Evolutionary conservation across 2,329 filamentous ascomycete species (phyloP).

Genomic region (Magnaporthiopsis incrustans): DNA sequence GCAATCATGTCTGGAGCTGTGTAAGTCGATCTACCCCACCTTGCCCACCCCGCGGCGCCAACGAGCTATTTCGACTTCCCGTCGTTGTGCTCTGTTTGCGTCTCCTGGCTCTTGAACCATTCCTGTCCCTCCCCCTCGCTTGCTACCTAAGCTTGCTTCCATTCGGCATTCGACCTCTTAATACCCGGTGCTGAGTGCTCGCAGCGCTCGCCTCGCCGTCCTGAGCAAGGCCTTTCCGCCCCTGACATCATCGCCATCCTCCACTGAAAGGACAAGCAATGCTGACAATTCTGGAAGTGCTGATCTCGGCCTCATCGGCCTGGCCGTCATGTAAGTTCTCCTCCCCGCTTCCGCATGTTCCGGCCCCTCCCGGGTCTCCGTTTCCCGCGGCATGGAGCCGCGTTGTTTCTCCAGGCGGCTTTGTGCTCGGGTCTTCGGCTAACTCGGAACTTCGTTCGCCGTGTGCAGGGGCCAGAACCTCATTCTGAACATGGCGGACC

Average conservation of each 20-base stretch:
- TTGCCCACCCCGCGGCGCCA: constrained; percentile 17
- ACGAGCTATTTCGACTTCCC: constrained; percentile 15
- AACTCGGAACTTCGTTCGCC: constrained; percentile 9
- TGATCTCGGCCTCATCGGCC: constrained; percentile 88
- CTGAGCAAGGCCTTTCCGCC: constrained; percentile 48
- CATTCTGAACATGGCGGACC: constrained; percentile 82
- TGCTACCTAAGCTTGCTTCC: constrained; percentile 10
- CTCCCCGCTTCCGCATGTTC: not conserved
- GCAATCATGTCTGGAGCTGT: constrained; percentile 53
- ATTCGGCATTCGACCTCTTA: constrained; percentile 7
- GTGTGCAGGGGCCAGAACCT: constrained; percentile 66
- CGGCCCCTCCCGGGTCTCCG: constrained; percentile 2
- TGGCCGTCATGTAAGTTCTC: constrained; percentile 71
- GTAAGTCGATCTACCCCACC: constrained; percentile 44
- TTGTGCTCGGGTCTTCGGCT: not conserved
- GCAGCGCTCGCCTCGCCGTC: constrained; percentile 67
- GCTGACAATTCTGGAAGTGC: constrained; percentile 57
- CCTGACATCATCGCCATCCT: constrained; percentile 15
- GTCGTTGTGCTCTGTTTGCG: not conserved
- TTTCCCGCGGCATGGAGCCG: not conserved
- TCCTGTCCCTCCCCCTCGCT: not conserved
- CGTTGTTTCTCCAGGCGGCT: constrained; percentile 2
- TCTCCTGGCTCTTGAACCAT: not conserved
- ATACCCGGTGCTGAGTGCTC: constrained; percentile 24
- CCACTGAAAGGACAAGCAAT: constrained; percentile 27